Percentiles rank a stretch among this genome's conserved stretches.
phyloP scores from a whole-genome alignment of 495 filamentous ascomycete species.

The Hypoxylon crocopeplum region DNA sequence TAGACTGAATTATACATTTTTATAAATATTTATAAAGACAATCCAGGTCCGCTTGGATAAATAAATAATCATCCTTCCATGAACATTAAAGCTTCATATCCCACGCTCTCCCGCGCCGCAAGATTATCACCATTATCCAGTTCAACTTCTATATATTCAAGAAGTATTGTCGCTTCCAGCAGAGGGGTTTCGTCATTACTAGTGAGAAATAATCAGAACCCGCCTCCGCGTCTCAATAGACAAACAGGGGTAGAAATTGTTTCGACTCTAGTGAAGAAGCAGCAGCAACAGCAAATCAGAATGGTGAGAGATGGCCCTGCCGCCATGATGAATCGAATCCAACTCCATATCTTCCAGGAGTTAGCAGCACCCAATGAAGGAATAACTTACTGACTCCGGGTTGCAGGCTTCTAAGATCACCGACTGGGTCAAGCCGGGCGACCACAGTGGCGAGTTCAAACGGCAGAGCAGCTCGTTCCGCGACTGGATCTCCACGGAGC shows the following conservation, averaged over 20 bases:
- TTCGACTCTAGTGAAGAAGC: not conserved
- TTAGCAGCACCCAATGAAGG: no score
- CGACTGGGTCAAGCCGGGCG: constrained; percentile 77
- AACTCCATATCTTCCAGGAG: no score
- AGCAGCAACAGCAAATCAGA: constrained; percentile 19
- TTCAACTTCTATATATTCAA: not conserved
- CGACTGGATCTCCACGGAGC: constrained; percentile 67
- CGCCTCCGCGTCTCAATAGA: not conserved
- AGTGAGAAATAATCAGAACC: not conserved
- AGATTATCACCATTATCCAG: not conserved
- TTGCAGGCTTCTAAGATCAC: constrained; percentile 64
- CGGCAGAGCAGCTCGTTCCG: constrained; percentile 75
- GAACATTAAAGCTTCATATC: constrained; percentile 6
- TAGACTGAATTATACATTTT: no score
- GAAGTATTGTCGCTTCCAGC: not conserved
- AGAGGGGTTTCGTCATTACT: not conserved
- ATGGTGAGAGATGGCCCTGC: constrained; percentile 15
- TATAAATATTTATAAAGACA: not conserved
- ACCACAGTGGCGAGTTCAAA: constrained; percentile 90
- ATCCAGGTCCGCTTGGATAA: not conserved
- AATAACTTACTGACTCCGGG: constrained; percentile 1
- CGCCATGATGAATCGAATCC: not conserved
- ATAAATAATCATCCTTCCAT: constrained; percentile 6
- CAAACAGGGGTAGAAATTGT: not conserved
- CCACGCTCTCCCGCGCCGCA: constrained; percentile 5